phyloP scores from a whole-genome alignment of 2,329 filamentous ascomycete species.

The Paraconiothyrium sp. region DNA sequence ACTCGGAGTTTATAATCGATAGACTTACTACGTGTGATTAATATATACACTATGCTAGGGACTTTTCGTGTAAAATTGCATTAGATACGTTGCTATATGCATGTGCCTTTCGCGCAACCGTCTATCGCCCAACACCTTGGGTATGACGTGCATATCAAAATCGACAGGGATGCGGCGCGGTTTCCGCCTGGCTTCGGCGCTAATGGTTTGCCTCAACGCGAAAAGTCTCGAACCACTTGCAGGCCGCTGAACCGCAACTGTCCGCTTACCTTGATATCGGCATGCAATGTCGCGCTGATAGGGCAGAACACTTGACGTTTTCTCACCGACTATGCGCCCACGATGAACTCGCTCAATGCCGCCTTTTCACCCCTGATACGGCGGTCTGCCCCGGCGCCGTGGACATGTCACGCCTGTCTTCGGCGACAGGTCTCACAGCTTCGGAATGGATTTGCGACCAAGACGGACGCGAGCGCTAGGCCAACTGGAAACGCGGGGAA shows the following conservation, averaged over 20 bases:
- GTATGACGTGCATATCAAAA: constrained; percentile 5
- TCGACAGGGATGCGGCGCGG: constrained; percentile 12
- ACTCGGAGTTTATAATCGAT: not conserved
- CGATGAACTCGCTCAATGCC: constrained; percentile 42
- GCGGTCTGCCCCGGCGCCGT: constrained; percentile 32
- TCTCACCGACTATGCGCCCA: constrained; percentile 29
- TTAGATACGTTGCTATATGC: not conserved
- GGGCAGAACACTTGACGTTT: constrained; percentile 5
- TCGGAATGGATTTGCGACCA: constrained; percentile 21
- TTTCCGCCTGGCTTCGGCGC: constrained; percentile 6
- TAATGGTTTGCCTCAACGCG: constrained; percentile 7
- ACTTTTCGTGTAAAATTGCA: not conserved
- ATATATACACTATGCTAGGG: not conserved
- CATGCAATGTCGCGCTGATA: constrained; percentile 6
- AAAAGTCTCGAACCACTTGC: constrained; percentile 12
- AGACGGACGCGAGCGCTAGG: constrained; percentile 19
- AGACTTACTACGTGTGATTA: not conserved
- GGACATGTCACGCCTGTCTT: constrained; percentile 49
- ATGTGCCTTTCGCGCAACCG: too few species aligned
- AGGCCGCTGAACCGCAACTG: not conserved
- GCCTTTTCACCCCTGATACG: constrained; percentile 38
- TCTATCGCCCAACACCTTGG: too few species aligned
- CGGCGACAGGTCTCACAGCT: constrained; percentile 28
- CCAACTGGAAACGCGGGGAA: constrained; percentile 10
- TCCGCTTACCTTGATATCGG: not conserved